Conservation (phyloP, 2,329 filamentous ascomycete genomes). For the Neoscytalidium dimidiatum region DNA sequence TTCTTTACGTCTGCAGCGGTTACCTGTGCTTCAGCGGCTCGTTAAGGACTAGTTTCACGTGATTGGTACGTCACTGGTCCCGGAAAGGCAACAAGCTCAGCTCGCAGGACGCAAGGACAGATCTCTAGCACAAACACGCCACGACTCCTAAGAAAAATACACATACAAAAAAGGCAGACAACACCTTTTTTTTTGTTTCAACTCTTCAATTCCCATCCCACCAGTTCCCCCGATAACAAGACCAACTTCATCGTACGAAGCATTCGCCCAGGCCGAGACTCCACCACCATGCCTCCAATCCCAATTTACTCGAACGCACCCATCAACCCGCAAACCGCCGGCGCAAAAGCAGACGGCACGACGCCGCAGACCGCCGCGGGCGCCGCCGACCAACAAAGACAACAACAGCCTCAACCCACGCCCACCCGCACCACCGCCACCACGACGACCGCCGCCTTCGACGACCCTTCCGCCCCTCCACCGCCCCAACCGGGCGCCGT, state of each 20-base stretch:
- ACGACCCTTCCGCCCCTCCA: constrained; percentile 28
- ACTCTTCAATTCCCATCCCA: too few species aligned
- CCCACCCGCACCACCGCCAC: constrained; percentile 40
- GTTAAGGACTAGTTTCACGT: constrained; percentile 6
- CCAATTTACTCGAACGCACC: constrained; percentile 50
- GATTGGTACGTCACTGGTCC: constrained; percentile 15
- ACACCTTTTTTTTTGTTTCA: too few species aligned
- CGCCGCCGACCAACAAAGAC: constrained; percentile 32
- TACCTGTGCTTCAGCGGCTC: neutral
- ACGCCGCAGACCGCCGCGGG: constrained; percentile 32
- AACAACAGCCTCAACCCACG: constrained; percentile 23
- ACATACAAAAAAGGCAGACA: neutral
- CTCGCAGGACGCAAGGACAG: neutral
- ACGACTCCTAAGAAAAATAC: neutral
- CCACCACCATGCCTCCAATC: constrained; percentile 48
- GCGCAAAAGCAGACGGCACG: constrained; percentile 23
- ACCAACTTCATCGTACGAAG: neutral
- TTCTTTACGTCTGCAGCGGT: neutral
- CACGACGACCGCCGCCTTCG: constrained; percentile 32
- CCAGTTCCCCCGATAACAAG: neutral
- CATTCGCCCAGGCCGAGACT: neutral
- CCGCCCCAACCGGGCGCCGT: constrained; percentile 36
- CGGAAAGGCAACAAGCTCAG: constrained; percentile 14
- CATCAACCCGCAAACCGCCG: constrained; percentile 37
- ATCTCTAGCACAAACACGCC: neutral